Evolutionary conservation across 108 stramenopile genomes (phyloP).

Genomic region (Poteriospumella lacustris): DNA sequence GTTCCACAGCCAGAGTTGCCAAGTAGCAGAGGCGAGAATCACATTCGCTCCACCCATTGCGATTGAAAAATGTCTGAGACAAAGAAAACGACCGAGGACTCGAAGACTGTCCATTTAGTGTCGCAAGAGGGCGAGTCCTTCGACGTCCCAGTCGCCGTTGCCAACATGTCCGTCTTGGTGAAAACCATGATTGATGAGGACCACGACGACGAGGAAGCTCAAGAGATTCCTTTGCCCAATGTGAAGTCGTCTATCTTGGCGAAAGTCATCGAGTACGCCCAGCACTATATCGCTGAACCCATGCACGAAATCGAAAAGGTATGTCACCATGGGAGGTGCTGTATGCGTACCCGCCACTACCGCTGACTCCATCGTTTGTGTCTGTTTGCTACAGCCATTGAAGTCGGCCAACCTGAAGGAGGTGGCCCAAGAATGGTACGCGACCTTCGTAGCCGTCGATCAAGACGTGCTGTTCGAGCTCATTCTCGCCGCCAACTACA

Average conservation of each 20-base stretch:
- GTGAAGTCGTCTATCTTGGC: slow-evolving; percentile 86
- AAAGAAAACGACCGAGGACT: too few relatives aligned
- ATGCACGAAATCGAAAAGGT: slow-evolving; percentile 98
- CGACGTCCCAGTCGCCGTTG: slow-evolving; percentile 77
- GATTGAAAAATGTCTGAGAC: too few relatives aligned
- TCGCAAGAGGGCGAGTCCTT: slow-evolving; percentile 92
- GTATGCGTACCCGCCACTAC: background rate
- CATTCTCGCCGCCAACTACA: slow-evolving; percentile 86
- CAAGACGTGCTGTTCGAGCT: slow-evolving; percentile 97
- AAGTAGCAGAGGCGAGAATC: too few relatives aligned
- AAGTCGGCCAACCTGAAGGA: slow-evolving; percentile 89
- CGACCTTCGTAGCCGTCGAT: slow-evolving; percentile 92
- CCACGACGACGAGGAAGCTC: slow-evolving; percentile 71
- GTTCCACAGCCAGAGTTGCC: too few relatives aligned
- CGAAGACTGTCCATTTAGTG: slow-evolving; percentile 59
- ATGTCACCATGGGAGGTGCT: background rate
- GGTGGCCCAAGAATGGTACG: slow-evolving; percentile 99
- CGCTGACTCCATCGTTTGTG: background rate
- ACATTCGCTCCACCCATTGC: too few relatives aligned
- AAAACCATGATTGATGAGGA: slow-evolving; percentile 92
- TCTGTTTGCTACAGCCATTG: slow-evolving; percentile 65
- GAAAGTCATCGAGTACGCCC: slow-evolving; percentile 97
- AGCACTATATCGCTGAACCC: slow-evolving; percentile 81
- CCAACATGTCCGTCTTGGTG: slow-evolving; percentile 94
- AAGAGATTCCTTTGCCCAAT: slow-evolving; percentile 97